phyloP scores from a whole-genome alignment of 2,329 filamentous ascomycete species.

The Diaporthe ilicicola region DNA sequence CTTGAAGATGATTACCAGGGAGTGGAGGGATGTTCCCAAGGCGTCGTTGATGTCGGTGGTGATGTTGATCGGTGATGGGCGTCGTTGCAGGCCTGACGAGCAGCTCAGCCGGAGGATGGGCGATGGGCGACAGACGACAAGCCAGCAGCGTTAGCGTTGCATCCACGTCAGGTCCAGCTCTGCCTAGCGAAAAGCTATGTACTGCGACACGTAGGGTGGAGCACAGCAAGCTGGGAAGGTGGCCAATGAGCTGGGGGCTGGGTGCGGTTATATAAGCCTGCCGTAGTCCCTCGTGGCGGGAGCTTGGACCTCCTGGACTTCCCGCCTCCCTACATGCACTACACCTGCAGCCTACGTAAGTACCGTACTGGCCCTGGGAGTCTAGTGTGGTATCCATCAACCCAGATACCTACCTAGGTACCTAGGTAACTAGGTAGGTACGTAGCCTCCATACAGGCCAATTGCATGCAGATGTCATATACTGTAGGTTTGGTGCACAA shows the following conservation, averaged over 20 bases:
- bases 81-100: not conserved
- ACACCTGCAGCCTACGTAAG: too few relatives aligned
- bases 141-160: conserved; percentile 29
- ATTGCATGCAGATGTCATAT: conserved; percentile 2
- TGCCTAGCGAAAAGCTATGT: conserved; percentile 41
- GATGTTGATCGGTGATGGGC: not conserved
- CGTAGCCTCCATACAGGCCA: not conserved
- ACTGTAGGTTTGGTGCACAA: too few relatives aligned
- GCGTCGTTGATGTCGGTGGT: conserved; percentile 6
- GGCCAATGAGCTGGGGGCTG: not conserved
- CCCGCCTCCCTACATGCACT: not conserved
- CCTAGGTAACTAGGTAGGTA: not conserved
- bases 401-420: not conserved
- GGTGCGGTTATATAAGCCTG: not conserved
- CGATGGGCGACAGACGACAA: not conserved
- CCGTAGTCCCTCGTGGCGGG: not conserved
- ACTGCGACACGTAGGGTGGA: not conserved
- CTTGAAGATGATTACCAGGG: not conserved
- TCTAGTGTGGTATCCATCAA: too few relatives aligned
- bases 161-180: conserved; percentile 58
- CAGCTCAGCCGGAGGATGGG: not conserved
- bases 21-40: not conserved
- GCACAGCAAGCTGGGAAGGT: not conserved
- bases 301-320: not conserved
- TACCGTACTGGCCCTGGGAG: too few relatives aligned